Conservation (phyloP, 352 stramenopile genomes). For the Phytopythium helicoides region DNA sequence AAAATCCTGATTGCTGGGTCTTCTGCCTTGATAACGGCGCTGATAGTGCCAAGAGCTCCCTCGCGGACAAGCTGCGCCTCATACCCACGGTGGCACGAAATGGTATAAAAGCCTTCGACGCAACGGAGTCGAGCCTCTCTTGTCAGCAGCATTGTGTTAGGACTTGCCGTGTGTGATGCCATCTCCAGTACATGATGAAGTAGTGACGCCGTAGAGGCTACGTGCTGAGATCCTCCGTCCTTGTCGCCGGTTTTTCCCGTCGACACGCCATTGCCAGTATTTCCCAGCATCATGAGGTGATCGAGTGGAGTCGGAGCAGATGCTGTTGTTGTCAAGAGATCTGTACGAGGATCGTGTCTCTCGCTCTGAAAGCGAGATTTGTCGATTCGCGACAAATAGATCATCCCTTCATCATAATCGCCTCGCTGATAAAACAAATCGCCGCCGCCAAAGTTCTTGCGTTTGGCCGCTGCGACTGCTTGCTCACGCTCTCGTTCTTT, state of each 20-base stretch:
- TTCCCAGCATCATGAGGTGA: slow-evolving; percentile 38
- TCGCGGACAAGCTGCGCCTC: slow-evolving; percentile 73
- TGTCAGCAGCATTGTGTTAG: slow-evolving; percentile 25
- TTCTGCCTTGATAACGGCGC: slow-evolving; percentile 63
- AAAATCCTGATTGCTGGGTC: slow-evolving; percentile 65
- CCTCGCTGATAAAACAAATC: slow-evolving; percentile 87
- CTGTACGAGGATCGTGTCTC: slow-evolving; percentile 49
- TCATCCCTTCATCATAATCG: slow-evolving; percentile 82
- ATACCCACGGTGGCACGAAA: slow-evolving; percentile 74
- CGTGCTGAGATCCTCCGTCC: slow-evolving; percentile 13
- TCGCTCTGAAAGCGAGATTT: slow-evolving; percentile 61
- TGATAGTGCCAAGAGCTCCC: slow-evolving; percentile 57
- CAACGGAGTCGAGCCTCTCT: slow-evolving; percentile 78
- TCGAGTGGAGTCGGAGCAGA: slow-evolving; percentile 44
- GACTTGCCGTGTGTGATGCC: slow-evolving; percentile 7
- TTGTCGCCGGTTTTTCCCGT: slow-evolving; percentile 10
- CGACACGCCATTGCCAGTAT: neutral
- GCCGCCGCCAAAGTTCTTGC: slow-evolving; percentile 43
- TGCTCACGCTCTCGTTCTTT: slow-evolving; percentile 22
- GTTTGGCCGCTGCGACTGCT: slow-evolving; percentile 24
- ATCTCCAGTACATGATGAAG: slow-evolving; percentile 27
- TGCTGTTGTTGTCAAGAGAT: slow-evolving; percentile 41
- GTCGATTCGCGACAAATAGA: slow-evolving; percentile 84
- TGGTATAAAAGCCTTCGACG: slow-evolving; percentile 73
- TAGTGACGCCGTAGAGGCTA: slow-evolving; percentile 9